Percentiles rank a stretch among this genome's conserved stretches.
phyloP scores from a whole-genome alignment of 2,329 filamentous ascomycete genomes.

The Sclerotinia spermophila region DNA sequence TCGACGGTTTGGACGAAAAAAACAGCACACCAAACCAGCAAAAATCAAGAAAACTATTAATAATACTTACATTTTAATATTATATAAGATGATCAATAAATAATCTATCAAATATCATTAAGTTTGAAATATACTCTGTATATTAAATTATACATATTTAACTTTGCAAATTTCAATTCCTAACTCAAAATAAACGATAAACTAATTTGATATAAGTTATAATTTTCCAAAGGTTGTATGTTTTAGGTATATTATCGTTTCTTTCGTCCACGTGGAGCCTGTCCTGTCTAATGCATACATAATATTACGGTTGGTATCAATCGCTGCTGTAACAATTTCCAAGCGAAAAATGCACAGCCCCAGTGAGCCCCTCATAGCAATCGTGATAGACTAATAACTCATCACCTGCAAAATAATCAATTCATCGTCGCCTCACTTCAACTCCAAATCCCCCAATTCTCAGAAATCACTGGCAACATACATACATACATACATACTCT shows the following conservation, averaged over 20 bases:
- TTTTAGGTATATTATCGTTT: too few relatives aligned
- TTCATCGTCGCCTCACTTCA: neutral
- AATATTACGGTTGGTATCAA: neutral
- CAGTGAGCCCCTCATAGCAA: neutral
- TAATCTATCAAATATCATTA: neutral
- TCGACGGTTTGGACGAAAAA: too few relatives aligned
- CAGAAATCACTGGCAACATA: neutral
- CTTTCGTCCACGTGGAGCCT: too few relatives aligned
- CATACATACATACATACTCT: too few relatives aligned
- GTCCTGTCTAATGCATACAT: too few relatives aligned
- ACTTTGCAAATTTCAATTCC: too few relatives aligned
- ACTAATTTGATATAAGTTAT: too few relatives aligned
- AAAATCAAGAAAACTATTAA: too few relatives aligned
- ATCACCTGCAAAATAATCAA: neutral
- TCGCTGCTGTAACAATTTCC: neutral
- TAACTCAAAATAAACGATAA: too few relatives aligned
- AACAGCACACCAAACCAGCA: too few relatives aligned
- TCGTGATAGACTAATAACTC: neutral
- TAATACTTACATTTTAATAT: neutral
- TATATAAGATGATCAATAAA: neutral
- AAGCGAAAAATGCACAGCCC: conserved; percentile 10
- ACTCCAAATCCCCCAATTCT: neutral
- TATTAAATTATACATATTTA: too few relatives aligned
- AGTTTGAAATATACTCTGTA: too few relatives aligned
- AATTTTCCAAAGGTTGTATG: neutral